These are phyloP conservation scores for Lantana camara DNA, from an alignment of 257 asterid species.

Conservation along the genomic window DNA sequence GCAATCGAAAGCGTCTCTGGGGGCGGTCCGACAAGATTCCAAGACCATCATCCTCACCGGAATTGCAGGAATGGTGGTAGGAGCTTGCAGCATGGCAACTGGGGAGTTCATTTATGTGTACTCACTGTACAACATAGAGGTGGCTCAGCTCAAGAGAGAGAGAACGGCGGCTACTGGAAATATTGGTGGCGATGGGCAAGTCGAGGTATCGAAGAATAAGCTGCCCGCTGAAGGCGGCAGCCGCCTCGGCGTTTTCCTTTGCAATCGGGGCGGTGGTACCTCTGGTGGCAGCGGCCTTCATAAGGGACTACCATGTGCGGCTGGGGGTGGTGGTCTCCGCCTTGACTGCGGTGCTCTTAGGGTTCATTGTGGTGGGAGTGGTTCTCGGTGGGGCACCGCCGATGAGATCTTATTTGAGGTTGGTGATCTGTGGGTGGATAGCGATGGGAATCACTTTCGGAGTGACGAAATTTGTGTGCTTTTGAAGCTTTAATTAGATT, in stretches of 20 bases:
- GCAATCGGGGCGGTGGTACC: conserved; percentile 67
- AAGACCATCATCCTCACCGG: conserved; percentile 71
- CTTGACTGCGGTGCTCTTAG: conserved; percentile 56
- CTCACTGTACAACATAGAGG: conserved; percentile 61
- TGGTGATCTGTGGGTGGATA: conserved; percentile 65
- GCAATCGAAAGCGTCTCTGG: conserved; percentile 64
- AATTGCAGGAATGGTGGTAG: conserved; percentile 57
- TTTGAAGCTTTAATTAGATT: conserved; percentile 17
- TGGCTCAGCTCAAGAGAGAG: conserved; percentile 55
- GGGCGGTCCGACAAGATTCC: conserved; percentile 54
- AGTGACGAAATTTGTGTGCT: conserved; percentile 51
- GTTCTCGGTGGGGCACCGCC: conserved; percentile 53
- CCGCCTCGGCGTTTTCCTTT: conserved; percentile 63
- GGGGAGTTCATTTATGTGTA: conserved; percentile 74
- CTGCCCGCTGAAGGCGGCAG: conserved; percentile 62
- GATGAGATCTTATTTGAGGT: conserved; percentile 51
- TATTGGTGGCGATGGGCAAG: background rate
- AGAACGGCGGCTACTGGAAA: background rate
- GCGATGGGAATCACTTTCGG: conserved; percentile 82
- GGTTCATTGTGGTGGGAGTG: conserved; percentile 60
- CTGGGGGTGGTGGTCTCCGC: conserved; percentile 57
- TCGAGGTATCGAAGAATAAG: conserved; percentile 24
- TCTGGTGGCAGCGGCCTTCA: conserved; percentile 52
- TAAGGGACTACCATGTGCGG: conserved; percentile 44
- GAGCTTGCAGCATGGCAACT: conserved; percentile 84